These are phyloP conservation scores for Hygrocybe punicea DNA, from an alignment of 768 basidiomycete genomes.

Conservation along the genomic window DNA sequence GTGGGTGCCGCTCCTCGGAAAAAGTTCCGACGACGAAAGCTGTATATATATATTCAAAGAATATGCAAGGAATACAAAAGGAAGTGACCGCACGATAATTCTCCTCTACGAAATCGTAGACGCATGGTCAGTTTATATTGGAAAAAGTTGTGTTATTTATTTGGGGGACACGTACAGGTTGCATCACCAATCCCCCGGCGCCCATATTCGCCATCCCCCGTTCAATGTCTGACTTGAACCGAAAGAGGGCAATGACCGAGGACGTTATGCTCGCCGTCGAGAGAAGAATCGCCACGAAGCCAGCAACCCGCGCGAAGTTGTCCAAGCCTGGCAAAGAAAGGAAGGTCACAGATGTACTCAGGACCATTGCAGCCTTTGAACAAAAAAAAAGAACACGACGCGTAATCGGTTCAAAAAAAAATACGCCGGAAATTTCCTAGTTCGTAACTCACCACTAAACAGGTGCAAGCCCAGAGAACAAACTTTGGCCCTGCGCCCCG, in stretches of 20 bases:
- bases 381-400: constrained; percentile 7
- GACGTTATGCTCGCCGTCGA: constrained; percentile 68
- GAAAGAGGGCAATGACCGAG: constrained; percentile 65
- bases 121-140: background rate
- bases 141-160: background rate
- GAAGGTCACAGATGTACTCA: constrained; percentile 80
- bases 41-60: too few relatives aligned
- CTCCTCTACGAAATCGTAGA: constrained; percentile 41
- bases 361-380: constrained; percentile 68
- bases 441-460: constrained; percentile 52
- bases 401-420: background rate
- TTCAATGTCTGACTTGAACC: constrained; percentile 64
- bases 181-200: constrained; percentile 52
- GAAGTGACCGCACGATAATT: constrained; percentile 65
- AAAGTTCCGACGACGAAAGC: constrained; percentile 64
- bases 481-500: constrained; percentile 50
- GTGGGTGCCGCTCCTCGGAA: constrained; percentile 50
- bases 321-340: constrained; percentile 75
- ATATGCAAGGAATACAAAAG: constrained; percentile 70
- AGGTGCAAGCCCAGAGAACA: constrained; percentile 61
- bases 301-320: constrained; percentile 57
- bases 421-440: background rate
- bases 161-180: constrained; percentile 39
- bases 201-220: constrained; percentile 47
- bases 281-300: constrained; percentile 65